Conservation (phyloP, 176 grass and related monocot species). For the Triticum monococcum region DNA sequence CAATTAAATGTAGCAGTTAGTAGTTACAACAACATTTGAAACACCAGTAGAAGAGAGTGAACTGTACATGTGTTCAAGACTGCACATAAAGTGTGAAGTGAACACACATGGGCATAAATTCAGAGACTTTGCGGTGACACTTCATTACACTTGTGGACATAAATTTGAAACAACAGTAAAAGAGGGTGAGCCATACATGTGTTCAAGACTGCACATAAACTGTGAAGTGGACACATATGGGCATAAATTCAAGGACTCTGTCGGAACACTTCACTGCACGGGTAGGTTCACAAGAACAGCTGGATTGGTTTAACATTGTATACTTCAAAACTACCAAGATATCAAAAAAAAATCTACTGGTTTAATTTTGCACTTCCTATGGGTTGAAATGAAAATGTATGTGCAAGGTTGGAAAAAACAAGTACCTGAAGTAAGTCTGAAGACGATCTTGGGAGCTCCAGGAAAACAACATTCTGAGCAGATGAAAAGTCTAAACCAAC, state of each 20-base stretch:
- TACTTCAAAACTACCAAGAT: slow-evolving; percentile 15
- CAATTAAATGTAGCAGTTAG: slow-evolving; percentile 25
- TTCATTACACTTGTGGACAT: slow-evolving; percentile 1
- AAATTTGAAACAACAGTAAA: not conserved
- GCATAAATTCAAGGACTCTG: slow-evolving; percentile 4
- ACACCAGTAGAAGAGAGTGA: slow-evolving; percentile 10
- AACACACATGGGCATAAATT: not conserved
- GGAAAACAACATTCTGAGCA: slow-evolving; percentile 94
- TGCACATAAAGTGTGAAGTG: slow-evolving; percentile 9
- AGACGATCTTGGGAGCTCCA: slow-evolving; percentile 89
- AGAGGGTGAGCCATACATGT: not conserved
- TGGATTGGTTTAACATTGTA: slow-evolving; percentile 10
- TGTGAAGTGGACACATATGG: not conserved
- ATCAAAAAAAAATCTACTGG: slow-evolving; percentile 6
- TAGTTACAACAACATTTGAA: slow-evolving; percentile 6
- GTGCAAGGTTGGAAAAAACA: slow-evolving; percentile 7
- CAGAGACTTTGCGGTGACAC: slow-evolving; percentile 2
- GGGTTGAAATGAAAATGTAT: slow-evolving; percentile 24
- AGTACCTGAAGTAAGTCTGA: slow-evolving; percentile 88
- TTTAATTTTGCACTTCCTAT: not conserved
- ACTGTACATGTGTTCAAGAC: slow-evolving; percentile 1
- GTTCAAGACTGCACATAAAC: slow-evolving; percentile 11
- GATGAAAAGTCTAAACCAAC: slow-evolving; percentile 87
- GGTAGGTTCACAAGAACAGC: slow-evolving; percentile 13
- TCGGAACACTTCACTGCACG: slow-evolving; percentile 1